These are phyloP conservation scores for Blumeriella jaapii DNA, from an alignment of 2,329 filamentous ascomycete genomes.

Conservation along the genomic window DNA sequence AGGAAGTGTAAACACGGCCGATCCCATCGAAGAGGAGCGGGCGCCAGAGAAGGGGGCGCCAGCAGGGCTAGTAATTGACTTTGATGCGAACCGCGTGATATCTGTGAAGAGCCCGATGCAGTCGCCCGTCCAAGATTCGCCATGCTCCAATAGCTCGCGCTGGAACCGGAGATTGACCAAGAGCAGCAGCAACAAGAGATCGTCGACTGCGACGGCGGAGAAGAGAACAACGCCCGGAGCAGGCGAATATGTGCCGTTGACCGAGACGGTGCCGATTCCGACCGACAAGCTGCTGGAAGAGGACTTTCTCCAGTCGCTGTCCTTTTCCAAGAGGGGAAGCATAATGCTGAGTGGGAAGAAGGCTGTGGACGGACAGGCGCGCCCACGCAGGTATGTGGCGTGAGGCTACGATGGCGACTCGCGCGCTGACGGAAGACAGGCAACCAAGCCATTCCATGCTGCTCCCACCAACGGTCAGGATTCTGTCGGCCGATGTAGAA, in stretches of 20 bases:
- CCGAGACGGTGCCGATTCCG: conserved; percentile 46
- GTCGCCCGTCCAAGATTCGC: too few species aligned
- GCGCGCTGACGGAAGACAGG: conserved; percentile 9
- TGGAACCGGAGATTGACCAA: conserved; percentile 14
- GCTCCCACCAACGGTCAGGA: conserved; percentile 16
- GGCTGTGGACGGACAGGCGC: conserved; percentile 18
- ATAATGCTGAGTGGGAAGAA: conserved; percentile 45
- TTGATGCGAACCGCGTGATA: conserved; percentile 9
- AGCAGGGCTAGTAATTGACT: too few species aligned
- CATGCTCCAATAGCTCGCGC: conserved; percentile 7
- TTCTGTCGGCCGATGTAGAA: conserved; percentile 24
- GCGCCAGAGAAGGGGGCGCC: conserved; percentile 14
- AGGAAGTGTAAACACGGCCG: conserved; percentile 28
- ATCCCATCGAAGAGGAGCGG: conserved; percentile 13
- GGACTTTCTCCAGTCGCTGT: conserved; percentile 43
- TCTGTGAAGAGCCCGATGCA: conserved; percentile 2
- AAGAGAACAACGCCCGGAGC: conserved; percentile 18
- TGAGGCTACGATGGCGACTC: too few species aligned
- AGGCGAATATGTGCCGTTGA: conserved; percentile 26
- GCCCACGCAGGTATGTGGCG: conserved; percentile 19
- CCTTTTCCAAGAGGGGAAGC: conserved; percentile 53
- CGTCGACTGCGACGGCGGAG: conserved; percentile 5
- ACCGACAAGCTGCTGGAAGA: conserved; percentile 45
- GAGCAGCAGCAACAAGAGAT: conserved; percentile 1
- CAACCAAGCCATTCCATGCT: conserved; percentile 24